These are phyloP conservation scores for Mycena polygramma DNA, from an alignment of 768 basidiomycete species.

Conservation along the genomic window DNA sequence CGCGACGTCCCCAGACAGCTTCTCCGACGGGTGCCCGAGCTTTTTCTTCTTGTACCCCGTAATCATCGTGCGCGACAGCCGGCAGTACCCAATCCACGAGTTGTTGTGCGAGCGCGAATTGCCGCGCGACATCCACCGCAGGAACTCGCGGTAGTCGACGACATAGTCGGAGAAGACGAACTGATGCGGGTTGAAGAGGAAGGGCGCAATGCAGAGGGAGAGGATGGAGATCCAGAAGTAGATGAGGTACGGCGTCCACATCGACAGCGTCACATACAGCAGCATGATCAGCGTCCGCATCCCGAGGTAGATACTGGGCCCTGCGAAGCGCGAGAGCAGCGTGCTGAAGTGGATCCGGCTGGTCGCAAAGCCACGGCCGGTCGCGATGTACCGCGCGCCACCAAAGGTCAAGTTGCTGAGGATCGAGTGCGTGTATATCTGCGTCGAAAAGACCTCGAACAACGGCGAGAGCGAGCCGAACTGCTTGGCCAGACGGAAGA, in stretches of 20 bases:
- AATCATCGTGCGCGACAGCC: conserved; percentile 97
- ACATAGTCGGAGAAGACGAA: conserved; percentile 98
- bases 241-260: conserved; percentile 93
- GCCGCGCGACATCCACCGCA: conserved; percentile 99
- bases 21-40: conserved; percentile 97
- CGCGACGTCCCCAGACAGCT: conserved; percentile 96
- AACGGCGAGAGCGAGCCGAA: conserved; percentile 94
- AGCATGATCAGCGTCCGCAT: conserved; percentile 94
- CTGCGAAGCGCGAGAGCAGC: conserved; percentile 98
- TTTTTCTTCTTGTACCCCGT: conserved; percentile 99
- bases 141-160: conserved; percentile 95
- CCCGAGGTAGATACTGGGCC: conserved; percentile 97
- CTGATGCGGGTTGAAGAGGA: conserved; percentile 99
- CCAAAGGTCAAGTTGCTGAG: conserved; percentile 97
- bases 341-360: conserved; percentile 95
- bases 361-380: conserved; percentile 98
- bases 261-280: conserved; percentile 91
- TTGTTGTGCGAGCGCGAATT: conserved; percentile 98
- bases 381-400: conserved; percentile 98
- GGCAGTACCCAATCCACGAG: conserved; percentile 99
- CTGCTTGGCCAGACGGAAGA: conserved; percentile 93
- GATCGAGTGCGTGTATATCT: conserved; percentile 98
- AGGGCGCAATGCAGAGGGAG: conserved; percentile 93
- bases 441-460: conserved; percentile 98
- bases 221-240: conserved; percentile 99